Percentiles rank a stretch among this genome's conserved stretches.
These are phyloP conservation scores for Boletus vermiculosoides DNA, from an alignment of 768 basidiomycete species.

Conservation along the genomic window DNA sequence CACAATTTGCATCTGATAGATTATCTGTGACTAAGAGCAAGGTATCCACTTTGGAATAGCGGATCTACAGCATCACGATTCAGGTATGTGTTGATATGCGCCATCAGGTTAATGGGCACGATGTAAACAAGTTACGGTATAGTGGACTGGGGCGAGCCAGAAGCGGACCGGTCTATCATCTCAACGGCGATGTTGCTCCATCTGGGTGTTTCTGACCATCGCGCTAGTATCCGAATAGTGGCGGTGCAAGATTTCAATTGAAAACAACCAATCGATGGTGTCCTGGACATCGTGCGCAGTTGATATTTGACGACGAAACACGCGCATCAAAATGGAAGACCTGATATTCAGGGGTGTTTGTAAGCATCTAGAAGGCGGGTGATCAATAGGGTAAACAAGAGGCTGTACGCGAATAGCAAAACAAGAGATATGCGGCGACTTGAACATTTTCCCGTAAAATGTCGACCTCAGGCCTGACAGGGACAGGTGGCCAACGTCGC, in stretches of 20 bases:
- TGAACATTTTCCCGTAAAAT: constrained; percentile 8
- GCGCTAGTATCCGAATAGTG: constrained; percentile 2
- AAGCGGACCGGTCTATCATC: constrained; percentile 11
- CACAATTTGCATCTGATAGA: constrained; percentile 12
- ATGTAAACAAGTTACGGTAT: constrained; percentile 3
- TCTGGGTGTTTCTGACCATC: constrained; percentile 11
- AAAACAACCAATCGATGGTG: constrained; percentile 14
- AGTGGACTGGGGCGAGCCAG: neutral
- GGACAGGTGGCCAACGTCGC: constrained; percentile 1
- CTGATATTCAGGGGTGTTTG: constrained; percentile 27
- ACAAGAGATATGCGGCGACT: constrained; percentile 19
- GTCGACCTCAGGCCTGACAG: constrained; percentile 7
- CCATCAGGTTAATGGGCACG: constrained; percentile 15
- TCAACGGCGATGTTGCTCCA: constrained; percentile 8
- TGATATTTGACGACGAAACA: constrained; percentile 32
- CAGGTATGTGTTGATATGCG: constrained; percentile 1
- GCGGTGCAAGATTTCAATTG: constrained; percentile 14
- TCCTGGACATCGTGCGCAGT: constrained; percentile 31
- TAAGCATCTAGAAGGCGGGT: constrained; percentile 15
- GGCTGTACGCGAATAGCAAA: constrained; percentile 23
- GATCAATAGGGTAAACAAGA: constrained; percentile 19
- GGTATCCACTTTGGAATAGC: neutral
- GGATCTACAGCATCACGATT: constrained; percentile 7
- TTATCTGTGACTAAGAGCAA: constrained; percentile 9
- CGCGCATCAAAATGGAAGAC: constrained; percentile 40